Percentiles rank a stretch among this genome's conserved stretches.
phyloP scores from a whole-genome alignment of 2,329 filamentous ascomycete species.

The Botryotinia calthae region DNA sequence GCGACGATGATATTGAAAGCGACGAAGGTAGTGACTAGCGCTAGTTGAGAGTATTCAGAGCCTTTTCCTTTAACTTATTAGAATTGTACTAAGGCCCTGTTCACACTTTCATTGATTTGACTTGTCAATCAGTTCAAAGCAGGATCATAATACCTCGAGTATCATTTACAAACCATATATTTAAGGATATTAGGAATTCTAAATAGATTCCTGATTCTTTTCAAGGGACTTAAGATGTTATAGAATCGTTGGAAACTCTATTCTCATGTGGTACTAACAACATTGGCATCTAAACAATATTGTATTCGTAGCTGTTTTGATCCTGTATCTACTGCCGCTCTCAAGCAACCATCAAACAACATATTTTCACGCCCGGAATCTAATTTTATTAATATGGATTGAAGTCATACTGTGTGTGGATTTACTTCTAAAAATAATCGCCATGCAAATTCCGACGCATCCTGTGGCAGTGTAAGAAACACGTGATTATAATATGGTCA shows the following conservation, averaged over 20 bases:
- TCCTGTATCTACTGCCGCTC: background rate
- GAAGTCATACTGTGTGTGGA: fast-evolving
- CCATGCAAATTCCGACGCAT: background rate
- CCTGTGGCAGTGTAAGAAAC: background rate
- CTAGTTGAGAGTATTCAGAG: background rate
- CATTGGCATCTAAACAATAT: background rate
- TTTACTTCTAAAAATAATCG: background rate
- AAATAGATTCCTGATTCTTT: background rate
- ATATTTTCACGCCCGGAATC: background rate
- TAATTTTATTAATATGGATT: background rate
- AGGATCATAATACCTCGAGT: too few species aligned
- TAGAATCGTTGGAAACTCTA: background rate
- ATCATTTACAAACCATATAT: fast-evolving
- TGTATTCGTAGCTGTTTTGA: background rate
- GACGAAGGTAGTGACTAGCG: background rate
- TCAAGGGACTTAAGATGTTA: background rate
- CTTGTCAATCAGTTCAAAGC: too few species aligned
- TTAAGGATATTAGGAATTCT: fast-evolving
- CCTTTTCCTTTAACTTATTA: too few species aligned
- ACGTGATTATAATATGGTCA: background rate
- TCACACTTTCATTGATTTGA: too few species aligned
- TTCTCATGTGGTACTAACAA: background rate
- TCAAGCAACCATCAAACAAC: background rate
- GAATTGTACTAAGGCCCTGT: too few species aligned
- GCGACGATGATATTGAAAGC: too few species aligned